A percentile compares a stretch with the other conserved stretches of the same genome.
Conservation (phyloP, 163 green algal species). For the Scenedesmus sp. region DNA sequence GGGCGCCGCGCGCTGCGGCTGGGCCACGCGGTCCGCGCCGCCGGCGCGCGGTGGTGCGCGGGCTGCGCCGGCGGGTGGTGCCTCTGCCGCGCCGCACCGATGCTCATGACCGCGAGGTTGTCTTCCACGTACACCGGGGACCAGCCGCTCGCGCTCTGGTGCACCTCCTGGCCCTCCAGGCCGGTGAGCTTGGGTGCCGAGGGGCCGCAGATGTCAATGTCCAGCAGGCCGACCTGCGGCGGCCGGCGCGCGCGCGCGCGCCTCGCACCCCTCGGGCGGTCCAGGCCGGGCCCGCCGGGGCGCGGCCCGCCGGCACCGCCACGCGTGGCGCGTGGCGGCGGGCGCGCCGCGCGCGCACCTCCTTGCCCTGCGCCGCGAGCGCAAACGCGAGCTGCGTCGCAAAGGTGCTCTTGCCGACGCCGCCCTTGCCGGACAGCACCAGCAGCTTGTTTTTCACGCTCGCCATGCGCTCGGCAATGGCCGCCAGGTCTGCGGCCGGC, state of each 20-base stretch:
- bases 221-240: constrained; percentile 90
- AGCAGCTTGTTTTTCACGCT: constrained; percentile 91
- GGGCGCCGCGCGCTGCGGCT: too few relatives aligned
- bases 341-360: constrained; percentile 75
- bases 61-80: background rate
- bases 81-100: constrained; percentile 56
- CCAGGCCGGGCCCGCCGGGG: too few relatives aligned
- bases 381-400: constrained; percentile 92
- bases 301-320: too few relatives aligned
- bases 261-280: too few relatives aligned
- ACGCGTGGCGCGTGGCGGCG: too few relatives aligned
- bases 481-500: constrained; percentile 68
- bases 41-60: background rate
- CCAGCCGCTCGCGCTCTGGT: constrained; percentile 83
- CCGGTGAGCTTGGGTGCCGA: constrained; percentile 95
- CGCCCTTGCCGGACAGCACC: constrained; percentile 97
- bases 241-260: too few relatives aligned
- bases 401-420: constrained; percentile 97
- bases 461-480: constrained; percentile 82
- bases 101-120: constrained; percentile 94
- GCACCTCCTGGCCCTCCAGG: constrained; percentile 87
- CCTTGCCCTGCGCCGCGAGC: constrained; percentile 76
- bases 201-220: constrained; percentile 99
- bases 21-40: too few relatives aligned
- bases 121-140: constrained; percentile 95